phyloP scores from a whole-genome alignment of 495 filamentous ascomycete genomes.

The Neurospora africana region DNA sequence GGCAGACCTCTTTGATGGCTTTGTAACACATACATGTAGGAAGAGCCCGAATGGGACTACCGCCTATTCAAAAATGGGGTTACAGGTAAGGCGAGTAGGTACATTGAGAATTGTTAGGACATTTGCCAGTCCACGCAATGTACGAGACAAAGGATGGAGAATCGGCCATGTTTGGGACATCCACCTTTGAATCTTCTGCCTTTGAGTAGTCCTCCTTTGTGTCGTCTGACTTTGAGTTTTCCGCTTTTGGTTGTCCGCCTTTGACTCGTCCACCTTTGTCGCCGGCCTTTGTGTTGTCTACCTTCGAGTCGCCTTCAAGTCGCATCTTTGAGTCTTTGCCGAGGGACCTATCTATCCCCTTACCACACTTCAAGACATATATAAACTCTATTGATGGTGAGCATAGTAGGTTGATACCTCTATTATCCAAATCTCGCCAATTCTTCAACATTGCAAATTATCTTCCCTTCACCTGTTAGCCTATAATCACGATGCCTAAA shows the following conservation, averaged over 20 bases:
- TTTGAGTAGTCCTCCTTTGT: background rate
- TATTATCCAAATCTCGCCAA: too few species aligned
- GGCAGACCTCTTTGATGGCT: too few species aligned
- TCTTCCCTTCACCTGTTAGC: background rate
- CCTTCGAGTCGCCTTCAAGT: background rate
- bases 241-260: too few species aligned
- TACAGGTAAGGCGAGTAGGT: too few species aligned
- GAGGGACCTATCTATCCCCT: background rate
- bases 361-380: background rate
- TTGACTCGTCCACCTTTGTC: background rate
- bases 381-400: background rate
- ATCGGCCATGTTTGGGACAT: too few species aligned
- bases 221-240: background rate
- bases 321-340: background rate
- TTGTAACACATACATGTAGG: too few species aligned
- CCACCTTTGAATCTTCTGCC: background rate
- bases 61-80: too few species aligned
- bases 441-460: background rate
- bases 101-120: too few species aligned
- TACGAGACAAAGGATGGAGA: too few species aligned
- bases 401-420: too few species aligned
- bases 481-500: background rate
- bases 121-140: too few species aligned
- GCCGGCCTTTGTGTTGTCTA: background rate
- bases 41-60: too few species aligned